Evolutionary conservation across 2,329 filamentous ascomycete genomes (phyloP), one percentile per base, ranked within the genome.

Genomic region (Plectosphaerella sp.): DNA sequence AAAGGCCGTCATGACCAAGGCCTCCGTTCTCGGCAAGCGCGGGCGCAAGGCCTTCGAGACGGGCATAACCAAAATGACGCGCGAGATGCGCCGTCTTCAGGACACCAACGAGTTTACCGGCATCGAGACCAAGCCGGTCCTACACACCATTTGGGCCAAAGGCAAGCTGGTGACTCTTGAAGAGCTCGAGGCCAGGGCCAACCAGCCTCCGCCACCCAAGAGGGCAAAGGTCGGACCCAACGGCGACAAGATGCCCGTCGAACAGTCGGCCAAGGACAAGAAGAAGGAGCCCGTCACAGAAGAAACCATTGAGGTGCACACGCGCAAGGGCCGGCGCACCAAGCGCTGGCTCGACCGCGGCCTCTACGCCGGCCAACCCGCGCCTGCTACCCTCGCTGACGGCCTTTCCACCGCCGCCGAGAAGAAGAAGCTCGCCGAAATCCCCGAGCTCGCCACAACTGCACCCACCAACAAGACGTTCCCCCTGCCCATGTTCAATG

Each of bases 301-400:
- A 55, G 61, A 78, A 60, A 67, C 70, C 22, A 60, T 67, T 7
- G 63, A 68, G 11, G 58, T 57, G 12, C 61, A 67, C 24, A 58
- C 58, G 10, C 54, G 56, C 9, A 73, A 69, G 56, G 69, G 72
- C 57, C 72, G 78, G 52, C 77, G 74, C 37, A 71, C 76, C 49
- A 96, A 96, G 74, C 85, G 84, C 59, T 97, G 89, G 81, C 75
- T 95, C 50, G 76, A 79, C 49, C 89, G 91, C 66, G 94, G 93
- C 10, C 76, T 97, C 14, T 97, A 95, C 63, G 86, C 90, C 1
- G 94, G 94, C 25, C 93, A 97, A 67, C 77, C 85, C 28, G 71
- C 70, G 7, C 78, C 79, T 1, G 57, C 64, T 7, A 77, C 82
- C 52, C 64, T 73, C 8, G 65, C 65, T 45, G 72, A 75, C 59